Evolutionary conservation across 1,284 basidiomycete species (phyloP).

Genomic region (Pseudozyma sp.): DNA sequence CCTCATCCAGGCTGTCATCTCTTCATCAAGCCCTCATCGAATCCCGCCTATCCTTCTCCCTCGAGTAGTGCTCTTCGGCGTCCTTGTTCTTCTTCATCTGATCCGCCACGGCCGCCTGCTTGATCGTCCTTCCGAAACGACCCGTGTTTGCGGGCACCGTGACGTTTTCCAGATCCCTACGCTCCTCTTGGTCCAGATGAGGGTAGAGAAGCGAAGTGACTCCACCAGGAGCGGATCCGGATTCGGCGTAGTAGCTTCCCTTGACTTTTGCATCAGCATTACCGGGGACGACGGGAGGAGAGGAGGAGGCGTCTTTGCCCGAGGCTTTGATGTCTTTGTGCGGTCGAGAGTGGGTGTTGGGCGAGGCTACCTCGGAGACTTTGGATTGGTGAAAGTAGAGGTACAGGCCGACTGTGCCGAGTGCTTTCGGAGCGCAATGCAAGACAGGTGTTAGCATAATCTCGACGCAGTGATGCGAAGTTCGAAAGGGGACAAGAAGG

Average conservation of each 20-base stretch:
- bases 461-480: not conserved
- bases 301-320: constrained; percentile 18
- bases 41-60: not conserved
- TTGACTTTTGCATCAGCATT: constrained; percentile 1
- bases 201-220: constrained; percentile 7
- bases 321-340: constrained; percentile 26
- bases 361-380: constrained; percentile 11
- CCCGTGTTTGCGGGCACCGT: constrained; percentile 13
- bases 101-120: constrained; percentile 29
- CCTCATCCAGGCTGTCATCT: too few species aligned
- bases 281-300: constrained; percentile 7
- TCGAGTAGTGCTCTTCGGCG: constrained; percentile 7
- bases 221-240: constrained; percentile 10
- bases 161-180: constrained; percentile 24
- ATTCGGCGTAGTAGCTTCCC: constrained; percentile 20
- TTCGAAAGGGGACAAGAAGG: not conserved
- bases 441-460: not conserved
- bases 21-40: too few species aligned
- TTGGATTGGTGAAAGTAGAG: constrained; percentile 34
- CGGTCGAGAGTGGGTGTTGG: constrained; percentile 7
- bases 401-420: constrained; percentile 32
- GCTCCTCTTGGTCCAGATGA: constrained; percentile 15
- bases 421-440: constrained; percentile 1
- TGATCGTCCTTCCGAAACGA: constrained; percentile 26
- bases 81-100: constrained; percentile 18